A percentile compares a stretch with the other conserved stretches of the same genome.
phyloP scores from a whole-genome alignment of 345 rosid species.

The Lagerstroemia speciosa region DNA sequence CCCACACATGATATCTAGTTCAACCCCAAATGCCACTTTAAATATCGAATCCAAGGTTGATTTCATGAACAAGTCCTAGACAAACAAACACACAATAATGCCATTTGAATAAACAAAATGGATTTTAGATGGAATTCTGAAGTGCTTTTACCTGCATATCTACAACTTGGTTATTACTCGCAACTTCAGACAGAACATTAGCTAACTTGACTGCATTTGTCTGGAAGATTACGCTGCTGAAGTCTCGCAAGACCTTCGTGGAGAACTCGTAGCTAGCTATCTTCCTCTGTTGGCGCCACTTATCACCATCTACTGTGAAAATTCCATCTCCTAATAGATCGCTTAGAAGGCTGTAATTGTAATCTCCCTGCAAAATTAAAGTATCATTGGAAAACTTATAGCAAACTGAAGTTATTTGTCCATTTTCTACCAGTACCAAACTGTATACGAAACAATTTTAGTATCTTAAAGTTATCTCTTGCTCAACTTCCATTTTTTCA shows the following conservation, averaged over 20 bases:
- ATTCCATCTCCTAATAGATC: constrained; percentile 47
- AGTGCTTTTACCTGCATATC: constrained; percentile 30
- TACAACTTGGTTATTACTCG: constrained; percentile 13
- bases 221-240: constrained; percentile 33
- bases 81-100: background rate
- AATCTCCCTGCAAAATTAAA: constrained; percentile 22
- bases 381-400: background rate
- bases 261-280: constrained; percentile 42
- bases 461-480: no score
- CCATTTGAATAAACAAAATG: background rate
- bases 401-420: background rate
- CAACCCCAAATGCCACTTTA: constrained; percentile 52
- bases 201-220: constrained; percentile 32
- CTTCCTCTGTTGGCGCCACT: constrained; percentile 51
- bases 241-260: constrained; percentile 33
- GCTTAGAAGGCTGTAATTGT: constrained; percentile 27
- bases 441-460: no score
- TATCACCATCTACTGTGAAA: constrained; percentile 37
- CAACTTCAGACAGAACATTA: constrained; percentile 21
- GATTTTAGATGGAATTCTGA: background rate
- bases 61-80: constrained; percentile 53
- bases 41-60: constrained; percentile 56
- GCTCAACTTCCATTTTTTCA: background rate
- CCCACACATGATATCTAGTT: constrained; percentile 45
- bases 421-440: no score